These are phyloP conservation scores for Blastobotrys serpentis DNA, from an alignment of 1,139 yeast species.

Conservation along the genomic window DNA sequence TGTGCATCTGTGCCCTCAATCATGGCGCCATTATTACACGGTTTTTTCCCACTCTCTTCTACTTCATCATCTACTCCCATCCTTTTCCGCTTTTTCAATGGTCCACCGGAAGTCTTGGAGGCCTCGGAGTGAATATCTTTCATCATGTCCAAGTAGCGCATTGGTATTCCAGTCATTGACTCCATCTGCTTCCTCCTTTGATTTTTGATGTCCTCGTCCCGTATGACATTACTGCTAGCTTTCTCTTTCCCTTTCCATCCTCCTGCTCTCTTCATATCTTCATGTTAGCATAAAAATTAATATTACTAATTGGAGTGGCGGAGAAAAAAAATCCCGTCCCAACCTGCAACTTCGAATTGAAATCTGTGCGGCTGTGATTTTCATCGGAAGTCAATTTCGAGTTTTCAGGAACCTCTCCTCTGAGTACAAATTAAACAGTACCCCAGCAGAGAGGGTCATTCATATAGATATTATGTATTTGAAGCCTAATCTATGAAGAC, in stretches of 20 bases:
- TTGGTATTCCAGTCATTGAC: slow-evolving; percentile 33
- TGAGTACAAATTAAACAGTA: too few species aligned
- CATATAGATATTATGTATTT: too few species aligned
- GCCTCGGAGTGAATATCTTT: slow-evolving; percentile 36
- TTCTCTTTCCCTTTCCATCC: slow-evolving; percentile 8
- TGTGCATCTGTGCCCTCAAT: neutral
- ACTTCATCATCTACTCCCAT: slow-evolving; percentile 72
- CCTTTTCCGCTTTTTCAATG: slow-evolving; percentile 31
- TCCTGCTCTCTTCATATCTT: slow-evolving; percentile 8
- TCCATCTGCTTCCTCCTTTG: slow-evolving; percentile 13
- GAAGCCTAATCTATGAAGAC: too few species aligned
- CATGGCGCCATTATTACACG: slow-evolving; percentile 28
- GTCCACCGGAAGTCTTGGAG: slow-evolving; percentile 22
- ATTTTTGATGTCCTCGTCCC: slow-evolving; percentile 2
- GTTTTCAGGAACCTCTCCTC: too few species aligned
- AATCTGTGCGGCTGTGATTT: neutral
- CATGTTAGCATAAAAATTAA: neutral
- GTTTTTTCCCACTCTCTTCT: slow-evolving; percentile 39
- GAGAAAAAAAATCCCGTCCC: neutral
- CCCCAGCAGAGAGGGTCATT: too few species aligned
- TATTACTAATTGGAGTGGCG: neutral
- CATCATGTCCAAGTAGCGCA: slow-evolving; percentile 41
- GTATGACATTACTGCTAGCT: neutral
- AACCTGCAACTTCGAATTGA: neutral
- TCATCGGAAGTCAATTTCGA: too few species aligned